Conservation (phyloP, 2,329 filamentous ascomycete genomes). For the Truncatella angustata region DNA sequence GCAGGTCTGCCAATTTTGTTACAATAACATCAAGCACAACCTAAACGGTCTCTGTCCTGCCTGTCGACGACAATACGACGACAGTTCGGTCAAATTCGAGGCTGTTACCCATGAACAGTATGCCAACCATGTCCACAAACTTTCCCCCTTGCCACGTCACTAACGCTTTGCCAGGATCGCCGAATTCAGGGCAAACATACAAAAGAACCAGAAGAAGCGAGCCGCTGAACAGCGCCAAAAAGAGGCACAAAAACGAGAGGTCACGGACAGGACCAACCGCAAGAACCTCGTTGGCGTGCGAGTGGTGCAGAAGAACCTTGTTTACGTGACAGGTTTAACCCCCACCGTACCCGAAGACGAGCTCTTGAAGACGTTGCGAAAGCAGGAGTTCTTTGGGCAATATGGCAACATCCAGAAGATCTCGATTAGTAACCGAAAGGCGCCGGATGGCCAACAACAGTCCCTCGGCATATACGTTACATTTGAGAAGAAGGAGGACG, state of each 20-base stretch:
- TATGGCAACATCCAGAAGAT: conserved; percentile 99
- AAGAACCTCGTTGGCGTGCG: conserved; percentile 95
- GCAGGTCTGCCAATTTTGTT: conserved; percentile 99
- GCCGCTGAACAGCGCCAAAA: conserved; percentile 82
- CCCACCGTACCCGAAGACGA: conserved; percentile 92
- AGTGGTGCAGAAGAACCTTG: conserved; percentile 97
- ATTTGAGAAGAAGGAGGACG: conserved; percentile 88
- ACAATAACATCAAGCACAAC: conserved; percentile 98
- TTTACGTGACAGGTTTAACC: conserved; percentile 94
- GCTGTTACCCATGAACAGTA: conserved; percentile 92
- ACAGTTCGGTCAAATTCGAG: conserved; percentile 96
- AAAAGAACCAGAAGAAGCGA: conserved; percentile 91
- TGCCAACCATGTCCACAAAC: not conserved
- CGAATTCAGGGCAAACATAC: conserved; percentile 73
- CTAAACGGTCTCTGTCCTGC: conserved; percentile 98
- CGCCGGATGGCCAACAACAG: conserved; percentile 70
- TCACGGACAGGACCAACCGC: conserved; percentile 81
- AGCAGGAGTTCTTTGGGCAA: conserved; percentile 93
- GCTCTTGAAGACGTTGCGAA: conserved; percentile 83
- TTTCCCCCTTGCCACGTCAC: not conserved
- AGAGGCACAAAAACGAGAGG: conserved; percentile 93
- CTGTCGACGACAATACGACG: conserved; percentile 91
- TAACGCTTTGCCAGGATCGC: conserved; percentile 52
- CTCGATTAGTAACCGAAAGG: conserved; percentile 94
- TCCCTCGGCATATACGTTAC: conserved; percentile 98